A percentile compares a stretch with the other conserved stretches of the same genome.
Evolutionary conservation across 345 rosid species (phyloP).

Genomic region (Eucalyptus marginata): DNA sequence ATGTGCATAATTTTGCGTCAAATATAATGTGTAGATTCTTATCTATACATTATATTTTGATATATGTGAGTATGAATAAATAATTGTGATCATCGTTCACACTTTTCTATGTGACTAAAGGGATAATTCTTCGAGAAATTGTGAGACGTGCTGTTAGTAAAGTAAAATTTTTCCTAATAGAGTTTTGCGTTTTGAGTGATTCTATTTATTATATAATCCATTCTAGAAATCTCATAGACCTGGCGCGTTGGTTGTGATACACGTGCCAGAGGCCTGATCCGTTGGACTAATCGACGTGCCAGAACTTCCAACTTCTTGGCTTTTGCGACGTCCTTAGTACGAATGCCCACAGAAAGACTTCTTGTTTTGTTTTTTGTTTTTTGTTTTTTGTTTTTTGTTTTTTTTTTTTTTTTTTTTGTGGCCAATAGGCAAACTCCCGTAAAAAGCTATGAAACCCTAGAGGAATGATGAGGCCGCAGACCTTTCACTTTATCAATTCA

Average conservation of each 20-base stretch:
- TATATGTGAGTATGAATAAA: not conserved
- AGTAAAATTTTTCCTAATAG: not conserved
- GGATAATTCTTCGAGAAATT: not conserved
- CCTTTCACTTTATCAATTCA: not conserved
- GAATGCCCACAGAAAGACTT: not conserved
- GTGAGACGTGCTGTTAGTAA: not conserved
- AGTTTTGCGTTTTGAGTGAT: not conserved
- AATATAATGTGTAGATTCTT: no score
- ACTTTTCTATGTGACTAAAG: not conserved
- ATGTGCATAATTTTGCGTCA: accelerated
- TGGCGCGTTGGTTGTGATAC: not conserved
- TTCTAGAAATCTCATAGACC: not conserved
- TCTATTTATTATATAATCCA: not conserved
- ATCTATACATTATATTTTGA: not conserved
- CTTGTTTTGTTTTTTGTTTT: not conserved
- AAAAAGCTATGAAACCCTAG: not conserved
- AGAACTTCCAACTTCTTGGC: not conserved
- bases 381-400: not conserved
- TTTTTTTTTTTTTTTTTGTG: accelerated
- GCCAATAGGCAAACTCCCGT: not conserved
- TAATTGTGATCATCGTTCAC: not conserved
- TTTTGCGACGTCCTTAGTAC: not conserved
- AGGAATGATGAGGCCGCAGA: not conserved
- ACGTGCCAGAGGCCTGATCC: not conserved
- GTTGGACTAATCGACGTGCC: not conserved